Conservation (phyloP, 2,329 filamentous ascomycete genomes). For the Scedosporium boydii region DNA sequence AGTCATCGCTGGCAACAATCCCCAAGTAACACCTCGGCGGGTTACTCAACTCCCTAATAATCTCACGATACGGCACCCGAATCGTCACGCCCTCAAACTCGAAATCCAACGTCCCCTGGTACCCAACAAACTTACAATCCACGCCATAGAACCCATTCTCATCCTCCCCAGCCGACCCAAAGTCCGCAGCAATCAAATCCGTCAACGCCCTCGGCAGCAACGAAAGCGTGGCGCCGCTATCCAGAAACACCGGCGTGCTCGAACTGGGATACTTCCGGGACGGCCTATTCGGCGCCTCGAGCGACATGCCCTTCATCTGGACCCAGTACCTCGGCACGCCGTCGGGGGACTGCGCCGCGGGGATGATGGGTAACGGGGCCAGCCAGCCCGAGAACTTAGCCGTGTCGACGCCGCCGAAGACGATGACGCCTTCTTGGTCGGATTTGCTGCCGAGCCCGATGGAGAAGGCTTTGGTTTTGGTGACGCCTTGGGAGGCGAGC, state of each 20-base stretch:
- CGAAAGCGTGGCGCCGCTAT: conserved; percentile 61
- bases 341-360: conserved; percentile 44
- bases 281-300: conserved; percentile 27
- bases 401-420: conserved; percentile 60
- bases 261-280: conserved; percentile 23
- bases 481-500: conserved; percentile 39
- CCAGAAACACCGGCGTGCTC: conserved; percentile 51
- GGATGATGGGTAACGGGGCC: conserved; percentile 51
- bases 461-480: conserved; percentile 53
- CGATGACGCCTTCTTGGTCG: conserved; percentile 50
- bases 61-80: conserved; percentile 38
- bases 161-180: conserved; percentile 31
- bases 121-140: conserved; percentile 30
- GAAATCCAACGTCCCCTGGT: conserved; percentile 37
- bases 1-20: conserved; percentile 34
- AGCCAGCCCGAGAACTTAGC: conserved; percentile 54
- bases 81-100: conserved; percentile 37
- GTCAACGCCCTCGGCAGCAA: conserved; percentile 52
- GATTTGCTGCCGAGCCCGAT: conserved; percentile 55
- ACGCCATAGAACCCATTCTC: conserved; percentile 34
- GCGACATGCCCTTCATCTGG: conserved; percentile 31
- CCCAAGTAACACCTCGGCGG: conserved; percentile 36
- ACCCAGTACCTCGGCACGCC: conserved; percentile 43
- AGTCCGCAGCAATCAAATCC: conserved; percentile 35
- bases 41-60: conserved; percentile 18